A percentile compares a stretch with the other conserved stretches of the same genome.
These are phyloP conservation scores for Dioscorea alata DNA, from an alignment of 106 monocot species.

Conservation along the genomic window DNA sequence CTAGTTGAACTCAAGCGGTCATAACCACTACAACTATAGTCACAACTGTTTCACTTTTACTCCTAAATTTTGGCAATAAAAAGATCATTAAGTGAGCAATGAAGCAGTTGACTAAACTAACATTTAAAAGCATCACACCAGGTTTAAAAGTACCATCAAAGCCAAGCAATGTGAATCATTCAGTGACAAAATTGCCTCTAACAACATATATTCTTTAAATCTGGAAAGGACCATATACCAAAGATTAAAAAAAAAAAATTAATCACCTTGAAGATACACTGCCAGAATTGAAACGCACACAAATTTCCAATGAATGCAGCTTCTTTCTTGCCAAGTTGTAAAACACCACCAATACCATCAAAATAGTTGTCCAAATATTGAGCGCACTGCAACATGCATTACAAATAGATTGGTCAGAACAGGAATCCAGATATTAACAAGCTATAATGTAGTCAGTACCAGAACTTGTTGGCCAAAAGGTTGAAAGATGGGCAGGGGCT, in stretches of 20 bases:
- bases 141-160: no score
- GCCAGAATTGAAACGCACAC: conserved; percentile 83
- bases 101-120: no score
- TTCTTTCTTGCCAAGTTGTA: conserved; percentile 54
- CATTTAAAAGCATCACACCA: no score
- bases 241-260: background rate
- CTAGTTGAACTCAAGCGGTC: no score
- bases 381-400: conserved; percentile 25
- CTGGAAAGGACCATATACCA: background rate
- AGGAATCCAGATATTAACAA: no score
- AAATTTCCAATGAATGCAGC: conserved; percentile 51
- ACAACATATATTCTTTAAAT: no score
- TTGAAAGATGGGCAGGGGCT: conserved; percentile 64
- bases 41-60: no score
- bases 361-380: conserved; percentile 47
- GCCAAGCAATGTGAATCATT: no score
- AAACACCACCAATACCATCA: conserved; percentile 8
- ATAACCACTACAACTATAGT: no score
- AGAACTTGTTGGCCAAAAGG: conserved; percentile 64
- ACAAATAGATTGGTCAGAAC: no score
- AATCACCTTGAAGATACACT: conserved; percentile 68
- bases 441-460: conserved; percentile 23
- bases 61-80: no score
- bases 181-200: background rate
- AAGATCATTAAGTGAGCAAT: no score